Percentiles rank a stretch among this genome's conserved stretches.
These are phyloP conservation scores for Vanderwaltozyma verrucispora DNA, from an alignment of 805 yeast genomes.

Conservation along the genomic window DNA sequence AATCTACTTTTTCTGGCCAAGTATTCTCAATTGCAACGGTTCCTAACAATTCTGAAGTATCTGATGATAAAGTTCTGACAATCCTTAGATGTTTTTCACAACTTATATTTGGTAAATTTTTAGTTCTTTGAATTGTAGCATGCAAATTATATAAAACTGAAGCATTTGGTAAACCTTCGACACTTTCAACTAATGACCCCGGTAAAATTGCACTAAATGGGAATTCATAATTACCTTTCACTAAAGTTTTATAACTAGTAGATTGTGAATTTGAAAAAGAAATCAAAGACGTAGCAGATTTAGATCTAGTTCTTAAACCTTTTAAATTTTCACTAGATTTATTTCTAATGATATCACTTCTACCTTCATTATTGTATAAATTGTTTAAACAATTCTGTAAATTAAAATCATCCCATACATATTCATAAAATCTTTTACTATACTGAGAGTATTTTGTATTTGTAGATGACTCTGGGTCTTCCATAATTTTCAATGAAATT, in stretches of 20 bases:
- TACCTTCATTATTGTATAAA: slow-evolving; percentile 18
- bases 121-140: slow-evolving; percentile 75
- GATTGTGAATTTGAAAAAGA: slow-evolving; percentile 21
- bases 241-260: slow-evolving; percentile 33
- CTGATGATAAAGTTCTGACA: slow-evolving; percentile 79
- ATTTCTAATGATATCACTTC: slow-evolving; percentile 10
- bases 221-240: slow-evolving; percentile 76
- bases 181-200: slow-evolving; percentile 75
- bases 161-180: slow-evolving; percentile 82
- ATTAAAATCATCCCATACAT: slow-evolving; percentile 64
- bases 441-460: slow-evolving; percentile 36
- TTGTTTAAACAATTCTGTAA: slow-evolving; percentile 34
- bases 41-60: slow-evolving; percentile 77
- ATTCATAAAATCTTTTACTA: slow-evolving; percentile 61
- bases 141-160: slow-evolving; percentile 61
- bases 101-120: slow-evolving; percentile 53
- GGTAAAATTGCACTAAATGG: slow-evolving; percentile 83
- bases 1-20: slow-evolving; percentile 93
- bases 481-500: slow-evolving; percentile 50
- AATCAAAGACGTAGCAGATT: slow-evolving; percentile 16
- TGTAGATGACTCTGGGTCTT: slow-evolving; percentile 7
- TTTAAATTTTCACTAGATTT: slow-evolving; percentile 12
- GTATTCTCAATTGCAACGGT: slow-evolving; percentile 90
- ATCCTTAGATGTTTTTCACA: slow-evolving; percentile 69
- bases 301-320: slow-evolving; percentile 21